Evolutionary conservation across 345 rosid species (phyloP), one percentile per base, ranked within the genome.

Genomic region (Nephelium lappaceum): DNA sequence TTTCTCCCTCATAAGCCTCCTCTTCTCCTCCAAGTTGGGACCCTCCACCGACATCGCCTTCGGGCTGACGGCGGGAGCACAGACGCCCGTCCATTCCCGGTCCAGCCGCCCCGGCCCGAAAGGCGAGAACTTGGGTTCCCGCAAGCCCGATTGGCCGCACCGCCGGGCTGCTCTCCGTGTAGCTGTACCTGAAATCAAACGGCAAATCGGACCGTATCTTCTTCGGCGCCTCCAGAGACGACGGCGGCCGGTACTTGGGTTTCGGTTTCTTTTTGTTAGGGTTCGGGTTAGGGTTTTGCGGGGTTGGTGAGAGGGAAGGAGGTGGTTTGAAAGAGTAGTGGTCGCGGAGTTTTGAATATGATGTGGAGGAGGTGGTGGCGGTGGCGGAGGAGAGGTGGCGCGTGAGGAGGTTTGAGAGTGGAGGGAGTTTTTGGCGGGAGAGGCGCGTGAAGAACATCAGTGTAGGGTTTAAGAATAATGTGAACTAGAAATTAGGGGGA

Each of bases 51-150:
- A 89, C 81, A 70, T 80, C 60, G 86, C 88, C 83, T 86, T 91
- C 43, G 86, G 91, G 60, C 91, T 89, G 62, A 88, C 93, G 3
- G 88, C 95, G 4, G 97, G 98, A 4, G 98, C 98, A 53, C 93
- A 93, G 3, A 95, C 95, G 8, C 98, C 99, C 2, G 98, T 93
- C 99, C 98, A 95, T 42, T 77, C 86, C 67, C 97, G 87, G 86
- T 88, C 87, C 72, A 95, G 57, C 62, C 96, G 87, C 3, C 89
- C 92, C 8, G 97, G 98, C 16, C 99, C 97, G 19, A 96, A 94
- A 0, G 99, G 98, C 5, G 98, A 93, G 86, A 91, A 96, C 78
- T 96, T 96, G 36, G 98, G 98, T 79, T 94, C 97, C 82, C 99
- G 86, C 42, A 96, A 96, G 84, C 8, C 99, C 99, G 58, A 91